A percentile compares a stretch with the other conserved stretches of the same genome.
Evolutionary conservation across 2,329 filamentous ascomycete genomes (phyloP).

Genomic region (Aschersonia sp.): DNA sequence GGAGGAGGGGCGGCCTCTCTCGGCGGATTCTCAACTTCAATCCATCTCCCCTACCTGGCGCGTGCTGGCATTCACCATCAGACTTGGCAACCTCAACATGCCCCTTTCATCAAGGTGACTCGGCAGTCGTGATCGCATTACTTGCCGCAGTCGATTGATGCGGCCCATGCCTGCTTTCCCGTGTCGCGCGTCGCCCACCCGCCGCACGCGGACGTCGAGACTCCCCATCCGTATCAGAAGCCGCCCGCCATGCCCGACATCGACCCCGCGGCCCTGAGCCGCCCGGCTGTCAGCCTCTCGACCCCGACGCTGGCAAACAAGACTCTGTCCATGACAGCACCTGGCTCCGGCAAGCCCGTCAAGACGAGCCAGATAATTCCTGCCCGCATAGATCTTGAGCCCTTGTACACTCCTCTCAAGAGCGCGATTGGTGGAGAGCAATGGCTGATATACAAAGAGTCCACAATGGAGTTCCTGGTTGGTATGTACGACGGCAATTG

Average conservation of each 20-base stretch:
- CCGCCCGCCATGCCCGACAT: constrained; percentile 47
- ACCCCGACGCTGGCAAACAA: constrained; percentile 45
- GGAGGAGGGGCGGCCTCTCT: no score
- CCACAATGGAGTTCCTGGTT: constrained; percentile 46
- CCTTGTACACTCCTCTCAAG: constrained; percentile 48
- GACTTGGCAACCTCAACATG: constrained; percentile 23
- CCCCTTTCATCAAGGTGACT: constrained; percentile 28
- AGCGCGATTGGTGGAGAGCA: constrained; percentile 42
- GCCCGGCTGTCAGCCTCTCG: constrained; percentile 40
- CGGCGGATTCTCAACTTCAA: constrained; percentile 15
- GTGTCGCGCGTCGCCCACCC: constrained; percentile 29
- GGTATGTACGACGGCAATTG: constrained; percentile 24
- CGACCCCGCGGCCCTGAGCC: constrained; percentile 54
- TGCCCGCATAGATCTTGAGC: constrained; percentile 52
- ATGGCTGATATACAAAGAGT: constrained; percentile 51
- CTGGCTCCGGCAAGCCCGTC: constrained; percentile 32
- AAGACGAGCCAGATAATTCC: constrained; percentile 51
- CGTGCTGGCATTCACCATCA: constrained; percentile 22
- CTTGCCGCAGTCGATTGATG: constrained; percentile 20
- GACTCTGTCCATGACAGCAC: constrained; percentile 37
- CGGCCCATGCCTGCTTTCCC: constrained; percentile 26
- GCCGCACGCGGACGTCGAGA: constrained; percentile 28
- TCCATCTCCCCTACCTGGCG: constrained; percentile 14
- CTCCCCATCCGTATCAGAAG: constrained; percentile 2
- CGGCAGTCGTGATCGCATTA: constrained; percentile 26